These are phyloP conservation scores for Geotrichum fermentans DNA, from an alignment of 1,139 yeast species.

Conservation along the genomic window DNA sequence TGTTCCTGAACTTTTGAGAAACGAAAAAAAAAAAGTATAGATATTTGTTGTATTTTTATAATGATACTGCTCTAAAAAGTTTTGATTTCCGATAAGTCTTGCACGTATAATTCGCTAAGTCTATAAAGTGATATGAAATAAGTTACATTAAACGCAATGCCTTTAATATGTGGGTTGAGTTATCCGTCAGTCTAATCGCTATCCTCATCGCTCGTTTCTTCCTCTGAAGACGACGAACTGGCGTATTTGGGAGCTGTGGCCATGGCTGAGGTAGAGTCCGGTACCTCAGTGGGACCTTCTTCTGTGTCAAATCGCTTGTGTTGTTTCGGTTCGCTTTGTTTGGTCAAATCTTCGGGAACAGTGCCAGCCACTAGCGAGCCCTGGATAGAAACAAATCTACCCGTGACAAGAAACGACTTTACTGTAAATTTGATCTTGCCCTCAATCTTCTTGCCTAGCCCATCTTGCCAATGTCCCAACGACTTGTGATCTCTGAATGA, in stretches of 20 bases:
- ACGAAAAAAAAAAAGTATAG: not conserved
- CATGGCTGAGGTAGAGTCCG: not conserved
- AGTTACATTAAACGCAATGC: no score
- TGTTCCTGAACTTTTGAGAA: not conserved
- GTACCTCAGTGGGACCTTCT: not conserved
- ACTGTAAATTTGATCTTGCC: conserved; percentile 76
- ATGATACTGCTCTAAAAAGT: not conserved
- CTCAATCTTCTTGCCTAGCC: conserved; percentile 63
- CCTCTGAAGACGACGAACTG: conserved; percentile 4
- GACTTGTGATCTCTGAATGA: conserved; percentile 41
- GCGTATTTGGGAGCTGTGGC: not conserved
- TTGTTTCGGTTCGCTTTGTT: not conserved
- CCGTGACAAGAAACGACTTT: conserved; percentile 67
- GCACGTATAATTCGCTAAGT: no score
- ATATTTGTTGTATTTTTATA: not conserved
- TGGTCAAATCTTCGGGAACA: conserved; percentile 25
- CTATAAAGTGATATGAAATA: no score
- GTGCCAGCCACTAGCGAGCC: conserved; percentile 46
- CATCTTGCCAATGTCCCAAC: conserved; percentile 85
- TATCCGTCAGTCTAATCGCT: no score
- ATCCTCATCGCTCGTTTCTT: conserved; percentile 6
- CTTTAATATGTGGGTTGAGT: no score
- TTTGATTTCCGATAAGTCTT: not conserved
- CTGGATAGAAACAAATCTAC: conserved; percentile 76
- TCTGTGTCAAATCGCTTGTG: conserved; percentile 14